These are phyloP conservation scores for Jaltomata sinuosa DNA, from an alignment of 257 asterid species.

Conservation along the genomic window DNA sequence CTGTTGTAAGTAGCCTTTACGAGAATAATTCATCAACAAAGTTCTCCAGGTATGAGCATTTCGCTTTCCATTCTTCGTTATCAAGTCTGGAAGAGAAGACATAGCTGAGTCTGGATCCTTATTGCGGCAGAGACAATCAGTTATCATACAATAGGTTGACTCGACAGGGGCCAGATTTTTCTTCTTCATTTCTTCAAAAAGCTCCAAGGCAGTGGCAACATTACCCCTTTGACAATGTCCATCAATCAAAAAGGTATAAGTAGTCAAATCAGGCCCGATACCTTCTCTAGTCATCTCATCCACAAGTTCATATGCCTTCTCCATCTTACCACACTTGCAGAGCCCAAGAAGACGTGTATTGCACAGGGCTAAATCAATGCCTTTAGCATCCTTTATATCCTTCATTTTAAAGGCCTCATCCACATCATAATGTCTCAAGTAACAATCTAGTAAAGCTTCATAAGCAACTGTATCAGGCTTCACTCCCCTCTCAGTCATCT, in stretches of 20 bases:
- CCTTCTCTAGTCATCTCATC: constrained; percentile 4
- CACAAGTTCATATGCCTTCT: neutral
- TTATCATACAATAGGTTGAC: neutral
- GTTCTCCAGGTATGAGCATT: neutral
- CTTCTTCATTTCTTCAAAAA: constrained; percentile 12
- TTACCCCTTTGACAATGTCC: neutral
- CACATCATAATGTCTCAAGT: constrained; percentile 1
- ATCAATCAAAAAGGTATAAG: constrained; percentile 12
- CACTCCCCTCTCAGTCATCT: constrained; percentile 10
- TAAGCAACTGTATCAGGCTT: constrained; percentile 7
- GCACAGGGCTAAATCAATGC: neutral
- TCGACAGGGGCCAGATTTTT: constrained; percentile 2
- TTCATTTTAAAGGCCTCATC: neutral
- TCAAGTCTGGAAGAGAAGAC: constrained; percentile 1
- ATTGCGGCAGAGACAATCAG: constrained; percentile 1
- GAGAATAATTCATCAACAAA: constrained; percentile 3
- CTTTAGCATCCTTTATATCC: neutral
- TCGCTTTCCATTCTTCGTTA: neutral
- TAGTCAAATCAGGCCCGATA: neutral
- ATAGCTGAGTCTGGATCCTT: neutral
- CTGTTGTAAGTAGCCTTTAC: neutral
- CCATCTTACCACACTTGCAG: constrained; percentile 11
- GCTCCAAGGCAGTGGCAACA: neutral
- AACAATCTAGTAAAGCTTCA: neutral
- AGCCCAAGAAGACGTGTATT: constrained; percentile 1